Conservation (phyloP, 225 moss, liverwort and hornwort genomes). For the Antitrichia curtipendula region DNA sequence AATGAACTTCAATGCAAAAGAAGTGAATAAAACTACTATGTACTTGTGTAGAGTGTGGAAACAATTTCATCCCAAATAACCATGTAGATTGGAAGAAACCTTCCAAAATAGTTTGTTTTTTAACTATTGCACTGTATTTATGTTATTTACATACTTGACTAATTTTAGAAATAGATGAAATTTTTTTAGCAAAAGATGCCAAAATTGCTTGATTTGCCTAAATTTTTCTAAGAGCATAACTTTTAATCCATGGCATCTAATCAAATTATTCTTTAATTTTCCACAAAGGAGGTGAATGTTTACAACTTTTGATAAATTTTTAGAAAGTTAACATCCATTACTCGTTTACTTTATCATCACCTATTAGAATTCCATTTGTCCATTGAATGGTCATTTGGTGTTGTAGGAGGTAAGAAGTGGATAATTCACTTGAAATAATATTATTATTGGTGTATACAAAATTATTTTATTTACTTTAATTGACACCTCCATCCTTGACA, state of each 20-base stretch:
- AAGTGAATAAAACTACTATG: too few relatives aligned
- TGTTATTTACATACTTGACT: neutral
- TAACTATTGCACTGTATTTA: neutral
- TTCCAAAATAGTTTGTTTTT: too few relatives aligned
- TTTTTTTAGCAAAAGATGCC: too few relatives aligned
- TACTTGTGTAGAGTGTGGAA: too few relatives aligned
- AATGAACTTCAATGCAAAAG: too few relatives aligned
- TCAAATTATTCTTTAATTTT: too few relatives aligned
- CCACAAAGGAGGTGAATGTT: neutral
- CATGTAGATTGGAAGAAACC: too few relatives aligned
- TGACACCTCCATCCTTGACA: neutral
- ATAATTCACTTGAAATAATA: neutral
- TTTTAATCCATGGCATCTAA: fast-evolving
- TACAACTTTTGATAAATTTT: neutral
- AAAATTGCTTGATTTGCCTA: too few relatives aligned
- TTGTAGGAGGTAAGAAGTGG: neutral
- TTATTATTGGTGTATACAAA: neutral
- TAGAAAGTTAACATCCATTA: neutral
- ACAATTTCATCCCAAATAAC: too few relatives aligned
- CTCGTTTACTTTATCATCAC: neutral
- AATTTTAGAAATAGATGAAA: neutral
- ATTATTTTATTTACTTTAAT: neutral
- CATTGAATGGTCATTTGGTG: neutral
- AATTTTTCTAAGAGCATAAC: neutral
- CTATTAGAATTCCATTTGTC: neutral